Percentiles rank a stretch among this genome's conserved stretches.
Conservation (phyloP, 2,329 filamentous ascomycete species). For the Paecilomyces dactylethromorphus region DNA sequence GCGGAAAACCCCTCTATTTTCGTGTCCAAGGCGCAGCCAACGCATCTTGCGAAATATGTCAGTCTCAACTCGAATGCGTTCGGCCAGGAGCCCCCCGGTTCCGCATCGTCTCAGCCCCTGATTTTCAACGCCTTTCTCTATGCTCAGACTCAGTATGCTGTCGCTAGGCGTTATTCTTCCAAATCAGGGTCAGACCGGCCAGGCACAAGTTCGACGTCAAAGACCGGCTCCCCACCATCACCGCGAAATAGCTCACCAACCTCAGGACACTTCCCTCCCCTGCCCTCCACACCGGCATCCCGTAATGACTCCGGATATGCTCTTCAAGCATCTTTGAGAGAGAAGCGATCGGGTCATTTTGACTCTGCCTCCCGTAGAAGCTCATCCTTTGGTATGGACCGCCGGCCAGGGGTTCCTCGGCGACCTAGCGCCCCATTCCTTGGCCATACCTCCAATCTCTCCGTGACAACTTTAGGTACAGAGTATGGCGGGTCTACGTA, state of each 20-base stretch:
- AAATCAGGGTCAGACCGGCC: conserved; percentile 58
- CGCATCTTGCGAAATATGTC: conserved; percentile 77
- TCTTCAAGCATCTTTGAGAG: conserved; percentile 74
- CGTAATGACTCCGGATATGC: conserved; percentile 89
- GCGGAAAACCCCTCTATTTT: conserved; percentile 80
- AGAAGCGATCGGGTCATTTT: conserved; percentile 93
- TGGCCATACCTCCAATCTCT: conserved; percentile 46
- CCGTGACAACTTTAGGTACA: conserved; percentile 39
- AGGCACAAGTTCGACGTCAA: conserved; percentile 58
- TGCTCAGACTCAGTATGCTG: conserved; percentile 58
- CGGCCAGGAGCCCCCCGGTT: conserved; percentile 55
- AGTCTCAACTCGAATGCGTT: conserved; percentile 86
- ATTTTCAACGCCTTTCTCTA: conserved; percentile 90
- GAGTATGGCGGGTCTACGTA: conserved; percentile 38
- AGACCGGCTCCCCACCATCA: conserved; percentile 49
- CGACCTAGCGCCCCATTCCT: conserved; percentile 68
- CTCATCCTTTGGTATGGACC: conserved; percentile 83
- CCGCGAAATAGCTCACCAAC: conserved; percentile 62
- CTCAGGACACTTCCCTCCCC: conserved; percentile 68
- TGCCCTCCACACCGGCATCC: conserved; percentile 73
- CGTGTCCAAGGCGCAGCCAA: conserved; percentile 61
- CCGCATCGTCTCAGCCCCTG: conserved; percentile 49
- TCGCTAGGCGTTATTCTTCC: conserved; percentile 35
- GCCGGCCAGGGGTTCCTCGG: conserved; percentile 48
- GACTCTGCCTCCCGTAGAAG: conserved; percentile 75